Conservation (phyloP, 371 early-diverging fungal genomes). For the Saksenaea vasiformis region DNA sequence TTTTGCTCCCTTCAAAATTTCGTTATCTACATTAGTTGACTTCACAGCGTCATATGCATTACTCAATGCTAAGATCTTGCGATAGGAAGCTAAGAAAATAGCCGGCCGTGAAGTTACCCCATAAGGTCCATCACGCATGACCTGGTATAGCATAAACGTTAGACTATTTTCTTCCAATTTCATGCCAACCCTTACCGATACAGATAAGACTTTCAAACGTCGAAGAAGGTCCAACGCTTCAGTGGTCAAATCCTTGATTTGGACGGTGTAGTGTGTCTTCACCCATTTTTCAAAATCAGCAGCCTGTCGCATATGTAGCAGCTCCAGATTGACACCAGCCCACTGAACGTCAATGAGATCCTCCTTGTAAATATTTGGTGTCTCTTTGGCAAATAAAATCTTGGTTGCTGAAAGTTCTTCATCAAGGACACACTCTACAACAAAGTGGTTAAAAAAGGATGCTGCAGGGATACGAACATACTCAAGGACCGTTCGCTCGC, state of each 20-base stretch:
- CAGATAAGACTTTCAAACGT: slow-evolving; percentile 8
- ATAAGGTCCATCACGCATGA: slow-evolving; percentile 44
- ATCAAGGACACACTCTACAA: slow-evolving; percentile 24
- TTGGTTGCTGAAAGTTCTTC: slow-evolving; percentile 29
- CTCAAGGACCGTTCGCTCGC: slow-evolving; percentile 13
- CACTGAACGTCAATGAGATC: slow-evolving; percentile 56
- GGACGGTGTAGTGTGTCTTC: neutral
- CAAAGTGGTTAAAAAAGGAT: neutral
- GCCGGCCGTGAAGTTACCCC: slow-evolving; percentile 35
- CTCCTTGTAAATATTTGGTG: slow-evolving; percentile 59
- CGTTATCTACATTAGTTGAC: neutral
- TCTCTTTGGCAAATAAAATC: slow-evolving; percentile 52
- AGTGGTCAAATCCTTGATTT: neutral
- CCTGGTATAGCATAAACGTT: slow-evolving; percentile 14
- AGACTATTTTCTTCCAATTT: neutral
- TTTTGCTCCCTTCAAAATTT: slow-evolving; percentile 5
- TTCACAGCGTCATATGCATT: slow-evolving; percentile 15
- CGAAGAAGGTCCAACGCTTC: neutral
- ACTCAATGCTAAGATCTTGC: slow-evolving; percentile 13
- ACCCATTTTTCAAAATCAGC: neutral
- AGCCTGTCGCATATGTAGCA: slow-evolving; percentile 8
- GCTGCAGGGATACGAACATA: slow-evolving; percentile 6
- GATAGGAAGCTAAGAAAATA: slow-evolving; percentile 40
- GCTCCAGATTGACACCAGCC: slow-evolving; percentile 33
- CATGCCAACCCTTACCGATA: slow-evolving; percentile 14